Conservation (phyloP, 192 early-diverging fungal genomes). For the Coemansia erecta region DNA sequence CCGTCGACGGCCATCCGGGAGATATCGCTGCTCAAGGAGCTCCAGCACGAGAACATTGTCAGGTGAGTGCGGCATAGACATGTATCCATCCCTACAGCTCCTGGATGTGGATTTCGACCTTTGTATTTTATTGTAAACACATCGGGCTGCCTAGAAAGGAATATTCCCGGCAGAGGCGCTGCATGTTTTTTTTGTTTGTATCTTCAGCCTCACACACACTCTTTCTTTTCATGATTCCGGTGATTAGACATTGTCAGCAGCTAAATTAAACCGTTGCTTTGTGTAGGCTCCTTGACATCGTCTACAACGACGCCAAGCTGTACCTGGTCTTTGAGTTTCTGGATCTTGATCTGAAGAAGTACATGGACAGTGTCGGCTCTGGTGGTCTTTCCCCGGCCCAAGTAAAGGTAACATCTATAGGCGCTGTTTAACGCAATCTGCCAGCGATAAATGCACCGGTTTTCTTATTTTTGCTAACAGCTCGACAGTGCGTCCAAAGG, state of each 20-base stretch:
- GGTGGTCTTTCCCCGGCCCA: slow-evolving; percentile 55
- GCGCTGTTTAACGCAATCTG: no score
- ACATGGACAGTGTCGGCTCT: slow-evolving; percentile 67
- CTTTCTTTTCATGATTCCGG: not conserved
- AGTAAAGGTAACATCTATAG: slow-evolving; percentile 52
- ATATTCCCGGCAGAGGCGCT: not conserved
- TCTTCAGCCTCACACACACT: not conserved
- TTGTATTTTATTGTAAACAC: no score
- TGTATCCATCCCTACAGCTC: no score
- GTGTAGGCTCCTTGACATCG: slow-evolving; percentile 81
- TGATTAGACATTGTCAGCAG: not conserved
- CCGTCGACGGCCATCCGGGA: slow-evolving; percentile 84
- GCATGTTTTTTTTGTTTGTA: not conserved
- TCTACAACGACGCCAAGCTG: slow-evolving; percentile 82
- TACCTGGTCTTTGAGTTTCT: slow-evolving; percentile 96
- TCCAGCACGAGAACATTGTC: slow-evolving; percentile 82
- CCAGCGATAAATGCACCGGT: not conserved
- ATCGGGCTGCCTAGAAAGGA: no score
- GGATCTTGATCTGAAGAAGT: slow-evolving; percentile 86
- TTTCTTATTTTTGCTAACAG: not conserved
- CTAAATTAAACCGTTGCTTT: not conserved
- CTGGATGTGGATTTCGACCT: not conserved
- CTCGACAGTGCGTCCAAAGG: no score
- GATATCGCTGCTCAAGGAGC: slow-evolving; percentile 83
- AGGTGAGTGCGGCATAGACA: slow-evolving; percentile 53